A percentile compares a stretch with the other conserved stretches of the same genome.
Evolutionary conservation across 2,329 filamentous ascomycete species (phyloP).

Genomic region (Lojkania enalia): DNA sequence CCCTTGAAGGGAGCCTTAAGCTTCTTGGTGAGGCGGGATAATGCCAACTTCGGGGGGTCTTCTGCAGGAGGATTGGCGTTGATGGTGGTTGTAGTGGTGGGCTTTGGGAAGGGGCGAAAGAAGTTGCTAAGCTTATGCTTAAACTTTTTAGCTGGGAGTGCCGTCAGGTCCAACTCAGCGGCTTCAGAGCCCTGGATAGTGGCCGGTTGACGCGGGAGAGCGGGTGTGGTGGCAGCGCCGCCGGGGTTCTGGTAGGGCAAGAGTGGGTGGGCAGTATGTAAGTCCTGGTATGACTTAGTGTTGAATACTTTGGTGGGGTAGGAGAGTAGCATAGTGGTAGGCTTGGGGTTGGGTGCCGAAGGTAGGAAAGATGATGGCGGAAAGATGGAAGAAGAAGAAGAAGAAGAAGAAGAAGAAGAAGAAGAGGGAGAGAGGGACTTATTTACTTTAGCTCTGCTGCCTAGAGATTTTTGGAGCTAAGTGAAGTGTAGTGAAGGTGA

Average conservation of each 20-base stretch:
- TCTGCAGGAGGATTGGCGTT: background rate
- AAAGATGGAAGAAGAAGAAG: too few species aligned
- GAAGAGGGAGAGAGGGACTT: too few species aligned
- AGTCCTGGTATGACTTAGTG: constrained; percentile 6
- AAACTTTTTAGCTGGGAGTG: constrained; percentile 8
- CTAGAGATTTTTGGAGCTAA: too few species aligned
- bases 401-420: too few species aligned
- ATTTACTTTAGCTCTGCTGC: too few species aligned
- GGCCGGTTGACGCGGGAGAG: background rate
- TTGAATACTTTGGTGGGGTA: constrained; percentile 15
- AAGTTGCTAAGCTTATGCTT: background rate
- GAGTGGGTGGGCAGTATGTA: constrained; percentile 4
- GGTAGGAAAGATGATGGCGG: too few species aligned
- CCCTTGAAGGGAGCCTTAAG: constrained; percentile 8
- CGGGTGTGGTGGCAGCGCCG: background rate
- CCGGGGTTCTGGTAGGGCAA: background rate
- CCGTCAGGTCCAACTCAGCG: constrained; percentile 16
- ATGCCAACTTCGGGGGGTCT: constrained; percentile 2
- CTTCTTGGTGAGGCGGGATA: constrained; percentile 4
- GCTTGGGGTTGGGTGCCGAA: too few species aligned
- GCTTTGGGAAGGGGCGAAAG: background rate
- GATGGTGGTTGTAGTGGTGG: background rate
- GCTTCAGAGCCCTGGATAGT: constrained; percentile 3
- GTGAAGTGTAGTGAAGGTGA: too few species aligned
- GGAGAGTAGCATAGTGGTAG: constrained; percentile 2